These are phyloP conservation scores for Phytophthora crassamura DNA, from an alignment of 352 stramenopile species.

Conservation along the genomic window DNA sequence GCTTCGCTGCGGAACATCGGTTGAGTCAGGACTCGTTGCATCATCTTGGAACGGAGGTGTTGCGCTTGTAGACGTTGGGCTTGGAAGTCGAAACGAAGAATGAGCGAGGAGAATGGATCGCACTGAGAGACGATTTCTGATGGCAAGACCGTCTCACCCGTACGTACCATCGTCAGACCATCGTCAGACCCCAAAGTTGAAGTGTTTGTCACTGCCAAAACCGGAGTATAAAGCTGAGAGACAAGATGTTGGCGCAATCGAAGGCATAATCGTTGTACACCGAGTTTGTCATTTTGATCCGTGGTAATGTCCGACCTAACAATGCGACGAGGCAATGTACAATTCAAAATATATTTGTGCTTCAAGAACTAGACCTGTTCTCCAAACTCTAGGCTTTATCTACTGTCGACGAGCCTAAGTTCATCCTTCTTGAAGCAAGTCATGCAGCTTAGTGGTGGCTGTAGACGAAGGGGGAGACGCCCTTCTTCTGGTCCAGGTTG, in stretches of 20 bases:
- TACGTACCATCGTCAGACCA: too few species aligned
- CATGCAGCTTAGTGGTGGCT: conserved; percentile 22
- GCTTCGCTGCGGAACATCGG: conserved; percentile 8
- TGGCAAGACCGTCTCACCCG: conserved; percentile 7
- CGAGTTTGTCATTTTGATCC: too few species aligned
- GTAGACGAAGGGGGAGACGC: conserved; percentile 47
- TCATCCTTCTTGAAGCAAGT: too few species aligned
- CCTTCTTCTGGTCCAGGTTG: conserved; percentile 48
- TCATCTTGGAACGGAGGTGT: background rate
- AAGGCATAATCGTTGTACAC: conserved; percentile 1
- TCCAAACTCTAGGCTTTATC: too few species aligned
- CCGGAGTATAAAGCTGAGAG: too few species aligned
- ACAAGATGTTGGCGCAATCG: background rate
- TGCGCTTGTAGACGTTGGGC: background rate
- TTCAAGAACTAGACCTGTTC: too few species aligned
- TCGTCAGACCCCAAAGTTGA: too few species aligned
- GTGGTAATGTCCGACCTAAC: background rate
- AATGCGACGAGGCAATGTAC: too few species aligned
- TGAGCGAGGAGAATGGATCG: conserved; percentile 2
- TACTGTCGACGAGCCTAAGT: background rate
- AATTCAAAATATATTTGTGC: conserved; percentile 1
- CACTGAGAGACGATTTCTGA: conserved; percentile 1
- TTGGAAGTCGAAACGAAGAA: conserved; percentile 13
- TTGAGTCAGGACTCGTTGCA: too few species aligned
- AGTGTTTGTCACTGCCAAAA: too few species aligned